Base-by-base conservation (phyloP, 805 yeast species). In the Hanseniaspora jakobsenii region DNA sequence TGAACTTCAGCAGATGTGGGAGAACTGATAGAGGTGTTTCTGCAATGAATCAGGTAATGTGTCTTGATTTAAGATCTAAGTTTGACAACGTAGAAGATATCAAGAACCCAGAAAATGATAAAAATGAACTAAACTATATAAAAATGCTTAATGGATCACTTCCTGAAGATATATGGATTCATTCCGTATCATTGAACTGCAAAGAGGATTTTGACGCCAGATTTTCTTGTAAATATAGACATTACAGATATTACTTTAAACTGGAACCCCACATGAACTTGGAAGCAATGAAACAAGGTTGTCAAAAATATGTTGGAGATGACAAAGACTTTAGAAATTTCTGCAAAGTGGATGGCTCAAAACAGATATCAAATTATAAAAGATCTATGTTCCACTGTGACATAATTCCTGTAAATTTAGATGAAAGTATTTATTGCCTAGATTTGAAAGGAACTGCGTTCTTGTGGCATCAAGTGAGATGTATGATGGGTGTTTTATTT, bases 381-480 rank as follows among this genome's bases (percentile, higher is more conserved):
- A 70, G 98, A 55, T 69, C 66, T 8, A 75, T 91, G 13, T 54
- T 71, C 31, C 61, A 66, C 39, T 67, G 85, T 0, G 58, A 66
- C 7, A 77, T 83, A 10, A 50, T 66, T 10, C 53, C 52, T 7
- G 45, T 64, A 2, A 54, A 53, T 17, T 35, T 34, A n/a, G 43
- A 49, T 12, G 61, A 66, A 26, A 74, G 71, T 4, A 67, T 73
- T 44, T 81, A 68, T 54, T 78, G 77, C 47, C 76, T 89, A 58
- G 86, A 85, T 57, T 64, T 91, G 43, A 69, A 72, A 50, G 98
- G 98, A 0, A 67, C 82, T 1, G 98, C 97, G 7, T 91, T 91
- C 53, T 63, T 91, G 46, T 91, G 97, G 97, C 97, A 91, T 59
- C 98, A 91, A 61, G 98, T 91, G 16, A 72, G 98, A 47, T 86